Conservation (phyloP, 495 filamentous ascomycete species). For the Evansstolkia leycettana region DNA sequence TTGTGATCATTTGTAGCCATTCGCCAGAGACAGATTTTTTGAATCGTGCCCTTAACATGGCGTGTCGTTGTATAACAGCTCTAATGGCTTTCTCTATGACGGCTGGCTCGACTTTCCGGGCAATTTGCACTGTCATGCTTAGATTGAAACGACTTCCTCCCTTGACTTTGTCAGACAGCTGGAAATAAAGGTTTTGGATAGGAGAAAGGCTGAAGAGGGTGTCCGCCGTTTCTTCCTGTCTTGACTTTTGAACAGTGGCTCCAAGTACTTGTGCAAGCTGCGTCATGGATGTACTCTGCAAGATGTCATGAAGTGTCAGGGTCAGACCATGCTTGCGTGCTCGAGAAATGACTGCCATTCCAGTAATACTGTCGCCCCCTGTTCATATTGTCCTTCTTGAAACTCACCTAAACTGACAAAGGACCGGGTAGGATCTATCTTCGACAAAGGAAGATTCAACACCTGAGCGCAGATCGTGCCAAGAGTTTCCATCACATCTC, state of each 20-base stretch:
- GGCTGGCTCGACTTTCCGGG: slow-evolving; percentile 32
- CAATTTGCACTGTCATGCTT: slow-evolving; percentile 50
- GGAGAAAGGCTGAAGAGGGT: slow-evolving; percentile 42
- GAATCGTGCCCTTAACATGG: slow-evolving; percentile 61
- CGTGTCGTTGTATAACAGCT: slow-evolving; percentile 47
- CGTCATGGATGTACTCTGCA: slow-evolving; percentile 23
- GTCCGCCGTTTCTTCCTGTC: slow-evolving; percentile 20
- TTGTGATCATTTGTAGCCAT: slow-evolving; percentile 32
- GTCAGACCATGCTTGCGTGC: slow-evolving; percentile 26
- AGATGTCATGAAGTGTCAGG: slow-evolving; percentile 22
- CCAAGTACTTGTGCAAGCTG: slow-evolving; percentile 21
- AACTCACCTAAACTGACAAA: slow-evolving; percentile 31
- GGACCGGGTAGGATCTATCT: slow-evolving; percentile 27
- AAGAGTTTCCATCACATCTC: slow-evolving; percentile 14
- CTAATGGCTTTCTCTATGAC: slow-evolving; percentile 41
- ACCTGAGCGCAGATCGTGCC: slow-evolving; percentile 34
- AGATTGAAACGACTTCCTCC: slow-evolving; percentile 52
- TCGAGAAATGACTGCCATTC: slow-evolving; percentile 29
- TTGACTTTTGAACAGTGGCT: slow-evolving; percentile 8
- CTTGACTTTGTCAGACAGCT: slow-evolving; percentile 32
- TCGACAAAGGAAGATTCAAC: slow-evolving; percentile 29
- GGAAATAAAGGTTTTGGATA: slow-evolving; percentile 33
- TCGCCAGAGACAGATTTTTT: slow-evolving; percentile 15
- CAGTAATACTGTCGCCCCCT: slow-evolving; percentile 36
- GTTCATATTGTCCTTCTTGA: neutral